phyloP scores from a whole-genome alignment of 75 land plant genomes.

The Adiantum capillusveneris region DNA sequence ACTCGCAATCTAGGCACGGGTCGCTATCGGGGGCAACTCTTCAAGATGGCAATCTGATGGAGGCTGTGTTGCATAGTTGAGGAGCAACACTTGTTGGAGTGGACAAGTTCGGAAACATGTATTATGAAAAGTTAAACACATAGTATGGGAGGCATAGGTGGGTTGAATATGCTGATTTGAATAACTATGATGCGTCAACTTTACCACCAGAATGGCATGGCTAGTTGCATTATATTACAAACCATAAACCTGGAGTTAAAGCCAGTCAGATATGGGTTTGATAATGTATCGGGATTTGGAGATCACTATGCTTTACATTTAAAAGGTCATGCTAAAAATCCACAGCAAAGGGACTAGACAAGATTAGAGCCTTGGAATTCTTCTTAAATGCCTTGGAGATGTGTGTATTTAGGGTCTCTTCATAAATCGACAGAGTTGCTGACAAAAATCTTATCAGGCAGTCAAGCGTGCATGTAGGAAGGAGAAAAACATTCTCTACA shows the following conservation, averaged over 20 bases:
- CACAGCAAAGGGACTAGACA: conserved; percentile 83
- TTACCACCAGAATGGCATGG: conserved; percentile 99
- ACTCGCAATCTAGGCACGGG: no score
- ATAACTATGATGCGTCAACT: conserved; percentile 88
- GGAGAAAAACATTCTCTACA: conserved; percentile 30
- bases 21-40: no score
- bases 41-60: no score
- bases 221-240: conserved; percentile 90
- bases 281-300: conserved; percentile 78
- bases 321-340: conserved; percentile 82
- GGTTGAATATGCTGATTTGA: conserved; percentile 98
- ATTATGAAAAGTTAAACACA: no score
- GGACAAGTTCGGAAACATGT: no score
- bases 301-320: conserved; percentile 77
- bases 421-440: no score
- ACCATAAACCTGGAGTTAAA: conserved; percentile 67
- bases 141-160: conserved; percentile 96
- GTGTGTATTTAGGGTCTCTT: no score
- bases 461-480: no score
- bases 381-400: no score
- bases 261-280: conserved; percentile 72
- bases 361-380: conserved; percentile 92
- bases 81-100: no score
- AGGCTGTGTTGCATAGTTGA: no score
- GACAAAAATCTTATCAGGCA: no score